phyloP scores from a whole-genome alignment of 345 rosid species.

The Eucalyptus regnans region DNA sequence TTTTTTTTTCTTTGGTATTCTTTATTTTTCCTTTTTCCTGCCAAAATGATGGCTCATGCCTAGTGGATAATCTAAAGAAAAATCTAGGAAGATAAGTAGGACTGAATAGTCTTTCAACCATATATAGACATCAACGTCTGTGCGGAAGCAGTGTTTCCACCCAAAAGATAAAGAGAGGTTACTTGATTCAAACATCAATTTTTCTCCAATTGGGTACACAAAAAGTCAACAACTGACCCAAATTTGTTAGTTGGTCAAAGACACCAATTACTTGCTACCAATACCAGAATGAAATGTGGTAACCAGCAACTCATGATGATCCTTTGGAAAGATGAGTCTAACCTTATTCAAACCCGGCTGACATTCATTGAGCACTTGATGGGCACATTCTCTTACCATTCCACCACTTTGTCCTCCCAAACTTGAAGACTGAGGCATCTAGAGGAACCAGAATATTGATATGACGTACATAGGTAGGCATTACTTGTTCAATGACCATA shows the following conservation, averaged over 20 bases:
- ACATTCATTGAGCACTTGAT: neutral
- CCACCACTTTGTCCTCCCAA: neutral
- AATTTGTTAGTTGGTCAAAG: neutral
- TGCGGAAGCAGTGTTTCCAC: neutral
- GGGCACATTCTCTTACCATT: neutral
- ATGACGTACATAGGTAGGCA: neutral
- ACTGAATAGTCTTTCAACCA: neutral
- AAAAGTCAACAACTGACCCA: neutral
- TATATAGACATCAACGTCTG: neutral
- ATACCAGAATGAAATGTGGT: neutral
- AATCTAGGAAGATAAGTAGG: neutral
- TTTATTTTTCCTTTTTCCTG: neutral
- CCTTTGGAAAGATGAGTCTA: neutral
- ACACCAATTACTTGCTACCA: neutral
- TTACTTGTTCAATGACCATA: neutral
- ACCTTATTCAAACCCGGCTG: neutral
- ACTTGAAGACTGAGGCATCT: neutral
- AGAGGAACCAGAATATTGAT: neutral
- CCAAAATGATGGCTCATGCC: neutral
- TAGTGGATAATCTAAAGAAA: neutral
- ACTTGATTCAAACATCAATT: neutral
- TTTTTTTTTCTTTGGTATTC: neutral
- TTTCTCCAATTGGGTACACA: neutral
- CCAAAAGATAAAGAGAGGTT: neutral
- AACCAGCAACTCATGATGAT: neutral